Conservation (phyloP, 352 stramenopile genomes). For the Phytophthora tubulina region DNA sequence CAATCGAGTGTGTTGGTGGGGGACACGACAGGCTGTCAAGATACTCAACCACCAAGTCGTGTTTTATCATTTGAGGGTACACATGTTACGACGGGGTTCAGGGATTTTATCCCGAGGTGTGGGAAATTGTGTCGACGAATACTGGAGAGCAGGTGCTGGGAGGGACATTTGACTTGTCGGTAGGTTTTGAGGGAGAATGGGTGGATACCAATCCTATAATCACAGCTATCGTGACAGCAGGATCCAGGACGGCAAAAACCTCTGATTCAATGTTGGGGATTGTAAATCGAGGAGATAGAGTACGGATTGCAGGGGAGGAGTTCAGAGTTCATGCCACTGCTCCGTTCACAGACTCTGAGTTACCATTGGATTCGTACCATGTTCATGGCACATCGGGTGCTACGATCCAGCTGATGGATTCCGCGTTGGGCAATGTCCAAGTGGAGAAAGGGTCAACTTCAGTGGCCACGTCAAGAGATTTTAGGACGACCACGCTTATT, state of each 20-base stretch:
- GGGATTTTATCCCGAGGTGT: constrained; percentile 72
- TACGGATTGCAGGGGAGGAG: constrained; percentile 64
- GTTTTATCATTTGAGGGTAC: constrained; percentile 58
- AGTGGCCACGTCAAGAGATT: constrained; percentile 60
- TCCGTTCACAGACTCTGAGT: constrained; percentile 71
- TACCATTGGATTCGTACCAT: constrained; percentile 79
- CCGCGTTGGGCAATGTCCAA: constrained; percentile 71
- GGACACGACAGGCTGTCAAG: constrained; percentile 47
- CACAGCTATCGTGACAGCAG: constrained; percentile 55
- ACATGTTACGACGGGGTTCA: constrained; percentile 48
- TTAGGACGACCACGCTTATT: constrained; percentile 6
- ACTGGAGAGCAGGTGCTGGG: constrained; percentile 48
- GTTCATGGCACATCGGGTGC: constrained; percentile 29
- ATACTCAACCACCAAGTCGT: constrained; percentile 55
- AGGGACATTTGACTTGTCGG: constrained; percentile 76
- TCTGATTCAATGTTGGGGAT: no score
- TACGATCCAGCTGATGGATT: constrained; percentile 46
- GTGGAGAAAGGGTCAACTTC: constrained; percentile 44
- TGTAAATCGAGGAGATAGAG: constrained; percentile 73
- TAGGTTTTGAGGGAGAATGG: constrained; percentile 79
- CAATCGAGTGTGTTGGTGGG: constrained; percentile 66
- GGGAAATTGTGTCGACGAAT: constrained; percentile 65
- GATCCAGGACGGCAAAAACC: constrained; percentile 59
- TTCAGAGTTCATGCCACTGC: constrained; percentile 75
- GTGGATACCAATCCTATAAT: constrained; percentile 26